A percentile compares a stretch with the other conserved stretches of the same genome.
phyloP scores from a whole-genome alignment of 257 asterid genomes.

The Nicotiana otophora region DNA sequence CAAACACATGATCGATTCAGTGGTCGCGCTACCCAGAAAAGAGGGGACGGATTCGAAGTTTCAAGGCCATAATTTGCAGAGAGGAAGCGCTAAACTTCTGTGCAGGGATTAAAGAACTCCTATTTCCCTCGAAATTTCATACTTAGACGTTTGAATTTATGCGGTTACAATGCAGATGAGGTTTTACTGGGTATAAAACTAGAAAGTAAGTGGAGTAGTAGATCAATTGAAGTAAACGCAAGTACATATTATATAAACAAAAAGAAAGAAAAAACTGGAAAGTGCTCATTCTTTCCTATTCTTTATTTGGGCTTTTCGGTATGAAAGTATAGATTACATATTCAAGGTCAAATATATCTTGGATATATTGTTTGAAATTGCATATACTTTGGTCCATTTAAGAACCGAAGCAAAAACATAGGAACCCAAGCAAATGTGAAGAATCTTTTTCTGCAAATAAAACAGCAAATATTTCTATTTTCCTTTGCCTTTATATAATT shows the following conservation, averaged over 20 bases:
- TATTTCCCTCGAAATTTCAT: too few species aligned
- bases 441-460: background rate
- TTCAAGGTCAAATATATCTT: background rate
- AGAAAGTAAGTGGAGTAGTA: too few species aligned
- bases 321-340: background rate
- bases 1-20: too few species aligned
- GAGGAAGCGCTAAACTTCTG: too few species aligned
- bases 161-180: too few species aligned
- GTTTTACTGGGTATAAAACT: too few species aligned
- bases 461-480: background rate
- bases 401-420: too few species aligned
- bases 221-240: background rate
- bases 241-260: background rate
- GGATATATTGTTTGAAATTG: background rate
- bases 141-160: too few species aligned
- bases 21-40: too few species aligned
- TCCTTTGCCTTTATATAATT: background rate
- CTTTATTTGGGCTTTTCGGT: background rate
- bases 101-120: too few species aligned
- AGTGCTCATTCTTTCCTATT: background rate
- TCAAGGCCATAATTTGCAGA: too few species aligned
- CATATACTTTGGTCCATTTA: background rate
- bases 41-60: too few species aligned
- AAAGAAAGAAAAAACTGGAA: background rate
- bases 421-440: background rate